phyloP scores from a whole-genome alignment of 2,329 filamentous ascomycete genomes.

The Epichloe aotearoae region DNA sequence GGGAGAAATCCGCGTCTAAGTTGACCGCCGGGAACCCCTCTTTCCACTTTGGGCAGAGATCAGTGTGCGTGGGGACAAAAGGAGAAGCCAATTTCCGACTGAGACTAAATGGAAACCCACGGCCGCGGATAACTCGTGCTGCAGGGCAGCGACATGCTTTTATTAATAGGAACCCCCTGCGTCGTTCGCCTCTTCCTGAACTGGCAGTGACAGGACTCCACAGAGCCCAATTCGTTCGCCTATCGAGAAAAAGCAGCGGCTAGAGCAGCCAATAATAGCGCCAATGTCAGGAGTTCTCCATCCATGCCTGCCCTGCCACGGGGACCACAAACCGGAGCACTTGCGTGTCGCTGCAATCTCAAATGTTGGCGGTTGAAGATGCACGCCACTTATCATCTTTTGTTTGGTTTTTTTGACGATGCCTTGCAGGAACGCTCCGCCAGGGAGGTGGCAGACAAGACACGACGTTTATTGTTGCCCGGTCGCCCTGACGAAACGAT shows the following conservation, averaged over 20 bases:
- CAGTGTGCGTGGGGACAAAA: not conserved
- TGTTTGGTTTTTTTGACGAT: not conserved
- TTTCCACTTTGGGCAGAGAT: conserved; percentile 1
- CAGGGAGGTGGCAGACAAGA: not conserved
- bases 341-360: not conserved
- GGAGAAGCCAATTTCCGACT: conserved; percentile 1
- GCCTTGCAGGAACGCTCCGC: not conserved
- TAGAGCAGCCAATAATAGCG: not conserved
- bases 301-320: not conserved
- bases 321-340: not conserved
- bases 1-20: not conserved
- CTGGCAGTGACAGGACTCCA: too few relatives aligned
- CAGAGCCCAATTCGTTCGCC: not conserved
- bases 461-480: not conserved
- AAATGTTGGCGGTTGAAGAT: not conserved
- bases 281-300: not conserved
- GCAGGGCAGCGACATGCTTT: not conserved
- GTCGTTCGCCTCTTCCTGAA: too few relatives aligned
- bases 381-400: not conserved
- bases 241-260: not conserved
- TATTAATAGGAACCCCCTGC: not conserved
- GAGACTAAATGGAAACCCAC: not conserved
- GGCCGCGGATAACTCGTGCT: not conserved
- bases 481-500: not conserved
- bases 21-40: not conserved